Percentiles rank a stretch among this genome's conserved stretches.
Conservation (phyloP, 2,329 filamentous ascomycete genomes). For the Hymenoscyphus linearis region DNA sequence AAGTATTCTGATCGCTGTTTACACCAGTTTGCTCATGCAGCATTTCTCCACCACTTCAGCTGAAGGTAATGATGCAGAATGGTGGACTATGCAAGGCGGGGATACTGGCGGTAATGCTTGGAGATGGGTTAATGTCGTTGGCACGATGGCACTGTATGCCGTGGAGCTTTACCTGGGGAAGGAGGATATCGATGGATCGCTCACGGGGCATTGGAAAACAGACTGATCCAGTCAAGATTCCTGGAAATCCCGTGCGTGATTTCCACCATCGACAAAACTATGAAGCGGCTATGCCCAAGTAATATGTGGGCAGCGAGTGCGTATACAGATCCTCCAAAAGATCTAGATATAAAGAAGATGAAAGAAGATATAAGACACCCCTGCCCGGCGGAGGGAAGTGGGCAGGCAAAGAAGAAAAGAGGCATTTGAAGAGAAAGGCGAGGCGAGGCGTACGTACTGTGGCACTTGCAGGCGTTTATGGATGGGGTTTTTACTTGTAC, state of each 20-base stretch:
- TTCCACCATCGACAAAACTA: neutral
- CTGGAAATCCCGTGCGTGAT: neutral
- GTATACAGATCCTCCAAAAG: neutral
- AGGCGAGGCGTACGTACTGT: slow-evolving; percentile 7
- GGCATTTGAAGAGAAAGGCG: neutral
- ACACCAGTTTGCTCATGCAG: slow-evolving; percentile 91
- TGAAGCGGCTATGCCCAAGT: neutral
- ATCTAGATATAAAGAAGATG: slow-evolving; percentile 5
- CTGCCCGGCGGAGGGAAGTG: neutral
- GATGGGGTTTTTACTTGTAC: slow-evolving; percentile 2
- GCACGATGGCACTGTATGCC: slow-evolving; percentile 85
- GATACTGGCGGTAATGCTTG: slow-evolving; percentile 80
- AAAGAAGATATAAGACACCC: neutral
- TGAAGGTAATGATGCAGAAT: slow-evolving; percentile 58
- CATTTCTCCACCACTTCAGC: slow-evolving; percentile 76
- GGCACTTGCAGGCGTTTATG: slow-evolving; percentile 8
- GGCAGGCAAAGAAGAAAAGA: neutral
- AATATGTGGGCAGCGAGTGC: neutral
- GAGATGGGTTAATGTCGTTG: slow-evolving; percentile 88
- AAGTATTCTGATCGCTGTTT: slow-evolving; percentile 89
- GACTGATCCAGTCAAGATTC: slow-evolving; percentile 54
- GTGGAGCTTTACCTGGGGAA: slow-evolving; percentile 84
- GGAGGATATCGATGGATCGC: slow-evolving; percentile 67
- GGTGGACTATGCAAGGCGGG: slow-evolving; percentile 83
- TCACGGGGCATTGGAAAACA: slow-evolving; percentile 85